Evolutionary conservation across 2,329 filamentous ascomycete genomes (phyloP), one percentile per base, ranked within the genome.

Genomic region (Didymella segeticola): DNA sequence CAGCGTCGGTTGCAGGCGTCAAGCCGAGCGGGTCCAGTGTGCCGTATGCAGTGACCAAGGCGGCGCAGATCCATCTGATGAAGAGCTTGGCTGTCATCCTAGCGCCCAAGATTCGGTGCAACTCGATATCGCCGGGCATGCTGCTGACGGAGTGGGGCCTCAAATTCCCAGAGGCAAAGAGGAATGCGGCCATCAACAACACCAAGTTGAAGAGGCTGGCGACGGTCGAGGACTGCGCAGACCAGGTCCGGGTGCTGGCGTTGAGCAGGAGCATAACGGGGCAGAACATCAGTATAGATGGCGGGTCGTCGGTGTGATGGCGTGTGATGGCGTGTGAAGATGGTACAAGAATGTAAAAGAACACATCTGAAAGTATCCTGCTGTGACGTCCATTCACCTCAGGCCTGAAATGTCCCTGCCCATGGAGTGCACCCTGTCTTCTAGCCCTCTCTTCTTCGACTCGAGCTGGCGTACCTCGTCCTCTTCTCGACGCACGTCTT

Each of bases 1-100:
- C 86, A 0, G 85, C 87, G 0, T 86, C 82, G 37, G 64, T 89
- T 20, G 87, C 87, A 0, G 87, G 86, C 1, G 82, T 89, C 2
- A 85, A 81, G 63, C 81, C 84, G 0, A 84, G 80, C 54, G 87
- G 87, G 1, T 88, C 85, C 82, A 82, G 79, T 41, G 79, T 86
- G 82, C 85, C 90, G 5, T 95, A 95, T 67, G 81, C 86, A 0
- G 88, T 92, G 5, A 89, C 89, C 17, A 95, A 95, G 69, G 89
- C 90, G 0, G 90, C 90, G 10, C 83, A 84, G 53, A 74, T 89
- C 47, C 87, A 89, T 72, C 73, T 89, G 38, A 86, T 86, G 77
- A 87, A 86, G 66, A 84, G 84, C 53, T 74, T 89, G 34, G 87
- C 87, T 3, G 76, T 81, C 47, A 84, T 83, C 12, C 82, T 87